These are phyloP conservation scores for Cyclotella distinguenda DNA, from an alignment of 108 stramenopile species.

Conservation along the genomic window DNA sequence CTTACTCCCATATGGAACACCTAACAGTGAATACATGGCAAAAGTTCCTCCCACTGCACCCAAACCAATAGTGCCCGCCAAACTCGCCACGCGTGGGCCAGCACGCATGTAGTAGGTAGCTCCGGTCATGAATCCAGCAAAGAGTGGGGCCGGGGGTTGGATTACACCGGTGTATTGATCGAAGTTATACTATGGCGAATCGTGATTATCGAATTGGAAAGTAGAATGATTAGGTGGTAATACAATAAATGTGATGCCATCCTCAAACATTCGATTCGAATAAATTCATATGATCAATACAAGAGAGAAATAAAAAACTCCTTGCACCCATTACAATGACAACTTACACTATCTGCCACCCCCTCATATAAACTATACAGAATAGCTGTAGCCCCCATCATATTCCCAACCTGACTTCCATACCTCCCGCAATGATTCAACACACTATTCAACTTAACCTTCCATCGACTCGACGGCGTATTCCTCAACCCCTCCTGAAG, in stretches of 20 bases:
- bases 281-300: not conserved
- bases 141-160: constrained; percentile 60
- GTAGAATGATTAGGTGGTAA: not conserved
- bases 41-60: constrained; percentile 81
- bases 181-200: constrained; percentile 49
- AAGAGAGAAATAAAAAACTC: constrained; percentile 1
- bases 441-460: constrained; percentile 81
- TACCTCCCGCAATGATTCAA: constrained; percentile 84
- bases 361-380: constrained; percentile 84
- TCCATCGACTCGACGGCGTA: constrained; percentile 70
- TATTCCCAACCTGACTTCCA: constrained; percentile 76
- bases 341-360: constrained; percentile 70
- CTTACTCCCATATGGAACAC: constrained; percentile 69
- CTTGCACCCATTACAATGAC: not conserved
- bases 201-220: not conserved
- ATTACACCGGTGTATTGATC: constrained; percentile 70
- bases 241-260: too few species aligned
- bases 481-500: constrained; percentile 68
- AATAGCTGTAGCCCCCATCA: constrained; percentile 75
- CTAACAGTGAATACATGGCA: constrained; percentile 62
- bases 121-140: constrained; percentile 76
- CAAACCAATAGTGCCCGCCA: constrained; percentile 77
- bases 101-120: constrained; percentile 79
- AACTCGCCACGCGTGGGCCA: constrained; percentile 75
- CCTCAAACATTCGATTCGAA: not conserved